Conservation (phyloP, 352 stramenopile species). For the Sclerospora graminicola region DNA sequence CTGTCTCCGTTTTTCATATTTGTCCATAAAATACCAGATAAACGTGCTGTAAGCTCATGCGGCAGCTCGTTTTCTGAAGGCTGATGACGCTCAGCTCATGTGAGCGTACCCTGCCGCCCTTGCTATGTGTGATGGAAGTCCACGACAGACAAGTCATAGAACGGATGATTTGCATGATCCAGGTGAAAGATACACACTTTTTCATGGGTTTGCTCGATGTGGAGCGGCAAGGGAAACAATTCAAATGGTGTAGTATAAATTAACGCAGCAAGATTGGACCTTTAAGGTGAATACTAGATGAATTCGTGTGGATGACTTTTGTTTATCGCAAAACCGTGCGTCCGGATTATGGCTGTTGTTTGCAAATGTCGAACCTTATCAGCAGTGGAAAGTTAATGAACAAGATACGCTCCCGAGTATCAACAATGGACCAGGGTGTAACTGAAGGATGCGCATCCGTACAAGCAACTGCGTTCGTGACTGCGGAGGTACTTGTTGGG, state of each 20-base stretch:
- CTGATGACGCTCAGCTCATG: conserved; percentile 52
- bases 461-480: conserved; percentile 60
- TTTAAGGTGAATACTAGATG: conserved; percentile 31
- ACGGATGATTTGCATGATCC: conserved; percentile 61
- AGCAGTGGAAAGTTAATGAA: conserved; percentile 48
- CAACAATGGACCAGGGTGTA: conserved; percentile 45
- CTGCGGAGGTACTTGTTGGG: conserved; percentile 63
- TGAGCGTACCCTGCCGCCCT: conserved; percentile 47
- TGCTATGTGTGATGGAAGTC: conserved; percentile 51
- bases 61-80: conserved; percentile 30
- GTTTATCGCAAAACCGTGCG: conserved; percentile 58
- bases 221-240: conserved; percentile 47
- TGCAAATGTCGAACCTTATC: conserved; percentile 34
- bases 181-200: conserved; percentile 45
- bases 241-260: conserved; percentile 52
- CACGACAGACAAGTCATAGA: conserved; percentile 41
- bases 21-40: no score
- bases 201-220: conserved; percentile 45
- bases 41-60: no score
- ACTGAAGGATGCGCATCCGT: conserved; percentile 74
- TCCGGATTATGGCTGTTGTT: conserved; percentile 43
- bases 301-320: conserved; percentile 54
- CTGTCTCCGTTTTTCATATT: no score
- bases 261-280: conserved; percentile 55
- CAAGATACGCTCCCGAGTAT: conserved; percentile 31